Evolutionary conservation across 78 protist species (phyloP).

Genomic region (Thecamonas trahens): DNA sequence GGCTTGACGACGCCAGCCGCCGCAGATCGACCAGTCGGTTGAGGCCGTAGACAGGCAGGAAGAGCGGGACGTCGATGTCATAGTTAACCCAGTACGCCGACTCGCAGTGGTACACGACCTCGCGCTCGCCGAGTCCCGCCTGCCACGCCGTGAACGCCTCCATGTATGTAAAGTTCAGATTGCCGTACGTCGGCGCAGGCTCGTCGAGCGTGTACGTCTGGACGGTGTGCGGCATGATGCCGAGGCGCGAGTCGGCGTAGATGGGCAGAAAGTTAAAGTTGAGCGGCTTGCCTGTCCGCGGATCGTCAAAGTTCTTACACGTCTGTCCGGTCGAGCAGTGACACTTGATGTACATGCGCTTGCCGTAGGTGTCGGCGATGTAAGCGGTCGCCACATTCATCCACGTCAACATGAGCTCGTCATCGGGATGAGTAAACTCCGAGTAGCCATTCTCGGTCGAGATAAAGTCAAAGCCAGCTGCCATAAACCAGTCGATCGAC

Average conservation of each 20-base stretch:
- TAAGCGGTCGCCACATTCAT: neutral
- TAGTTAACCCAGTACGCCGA: slow-evolving; percentile 10
- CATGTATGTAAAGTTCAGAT: neutral
- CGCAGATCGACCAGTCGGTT: neutral
- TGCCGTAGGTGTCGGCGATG: neutral
- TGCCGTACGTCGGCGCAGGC: neutral
- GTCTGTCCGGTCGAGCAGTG: neutral
- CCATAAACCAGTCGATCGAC: neutral
- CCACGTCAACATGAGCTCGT: neutral
- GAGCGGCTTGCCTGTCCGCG: neutral
- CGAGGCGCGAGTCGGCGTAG: neutral
- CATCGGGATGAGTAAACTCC: neutral
- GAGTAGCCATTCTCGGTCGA: neutral
- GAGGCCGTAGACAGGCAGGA: neutral
- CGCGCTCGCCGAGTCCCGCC: neutral
- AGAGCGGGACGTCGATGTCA: slow-evolving; percentile 3
- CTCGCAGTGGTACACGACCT: neutral
- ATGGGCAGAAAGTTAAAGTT: slow-evolving; percentile 11
- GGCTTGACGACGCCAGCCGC: neutral
- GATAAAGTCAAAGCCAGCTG: neutral
- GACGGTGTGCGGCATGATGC: slow-evolving; percentile 3
- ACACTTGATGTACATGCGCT: neutral
- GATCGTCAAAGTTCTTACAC: neutral
- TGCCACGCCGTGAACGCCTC: neutral
- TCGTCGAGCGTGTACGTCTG: neutral